phyloP scores from a whole-genome alignment of 345 rosid genomes.

The Bruguiera gymnorhiza region DNA sequence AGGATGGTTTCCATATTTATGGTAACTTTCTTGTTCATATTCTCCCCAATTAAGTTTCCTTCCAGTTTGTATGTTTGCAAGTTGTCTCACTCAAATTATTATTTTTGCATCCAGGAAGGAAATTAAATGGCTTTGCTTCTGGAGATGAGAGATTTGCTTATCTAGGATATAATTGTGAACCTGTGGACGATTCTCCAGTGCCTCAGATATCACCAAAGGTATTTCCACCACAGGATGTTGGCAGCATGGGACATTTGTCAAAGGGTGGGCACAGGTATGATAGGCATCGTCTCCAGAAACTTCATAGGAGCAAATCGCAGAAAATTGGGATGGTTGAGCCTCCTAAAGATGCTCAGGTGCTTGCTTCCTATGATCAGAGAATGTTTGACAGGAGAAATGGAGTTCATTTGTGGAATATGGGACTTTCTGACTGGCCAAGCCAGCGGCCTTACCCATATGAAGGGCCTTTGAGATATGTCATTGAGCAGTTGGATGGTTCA shows the following conservation, averaged over 20 bases:
- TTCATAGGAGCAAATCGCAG: slow-evolving; percentile 47
- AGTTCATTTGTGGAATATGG: slow-evolving; percentile 42
- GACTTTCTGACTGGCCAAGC: slow-evolving; percentile 49
- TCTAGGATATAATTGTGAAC: slow-evolving; percentile 50
- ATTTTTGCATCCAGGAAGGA: slow-evolving; percentile 56
- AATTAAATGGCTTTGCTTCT: slow-evolving; percentile 57
- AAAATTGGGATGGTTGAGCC: slow-evolving; percentile 32
- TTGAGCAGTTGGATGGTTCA: slow-evolving; percentile 43
- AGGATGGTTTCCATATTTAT: slow-evolving; percentile 46
- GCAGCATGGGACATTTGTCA: slow-evolving; percentile 42
- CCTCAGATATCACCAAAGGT: slow-evolving; percentile 50
- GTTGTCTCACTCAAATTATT: slow-evolving; percentile 14
- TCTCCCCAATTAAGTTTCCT: background rate
- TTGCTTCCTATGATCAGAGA: slow-evolving; percentile 32
- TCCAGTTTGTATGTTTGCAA: background rate
- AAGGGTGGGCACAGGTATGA: slow-evolving; percentile 46
- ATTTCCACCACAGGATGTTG: slow-evolving; percentile 33
- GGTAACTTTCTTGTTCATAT: slow-evolving; percentile 26
- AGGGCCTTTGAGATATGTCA: slow-evolving; percentile 36
- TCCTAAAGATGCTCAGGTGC: slow-evolving; percentile 31
- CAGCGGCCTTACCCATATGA: slow-evolving; percentile 34
- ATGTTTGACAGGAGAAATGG: slow-evolving; percentile 48
- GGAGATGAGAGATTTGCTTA: slow-evolving; percentile 62
- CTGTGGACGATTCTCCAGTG: slow-evolving; percentile 49
- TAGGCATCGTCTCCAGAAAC: slow-evolving; percentile 43